phyloP scores from a whole-genome alignment of 805 yeast species.

The Ogataea allantospora region DNA sequence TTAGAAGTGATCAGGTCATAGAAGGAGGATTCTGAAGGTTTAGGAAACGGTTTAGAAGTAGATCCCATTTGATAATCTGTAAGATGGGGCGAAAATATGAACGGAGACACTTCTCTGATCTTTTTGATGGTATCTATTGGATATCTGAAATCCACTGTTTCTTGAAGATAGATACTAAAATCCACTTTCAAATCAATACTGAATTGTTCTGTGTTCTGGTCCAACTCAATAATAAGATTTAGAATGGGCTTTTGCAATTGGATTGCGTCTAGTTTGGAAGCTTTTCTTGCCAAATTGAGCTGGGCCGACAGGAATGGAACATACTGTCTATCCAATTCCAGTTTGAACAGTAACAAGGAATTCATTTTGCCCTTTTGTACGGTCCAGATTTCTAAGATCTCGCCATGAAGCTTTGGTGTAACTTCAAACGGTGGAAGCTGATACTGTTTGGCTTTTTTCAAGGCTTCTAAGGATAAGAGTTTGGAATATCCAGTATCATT shows the following conservation, averaged over 20 bases:
- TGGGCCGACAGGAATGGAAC: constrained; percentile 14
- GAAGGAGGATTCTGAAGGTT: constrained; percentile 37
- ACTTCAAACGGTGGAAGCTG: constrained; percentile 14
- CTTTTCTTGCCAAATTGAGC: constrained; percentile 10
- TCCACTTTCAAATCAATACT: constrained; percentile 2
- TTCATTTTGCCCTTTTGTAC: constrained; percentile 10
- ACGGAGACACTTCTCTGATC: constrained; percentile 18
- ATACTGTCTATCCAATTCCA: constrained; percentile 8
- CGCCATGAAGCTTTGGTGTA: constrained; percentile 4
- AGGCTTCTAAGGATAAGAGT: constrained; percentile 2
- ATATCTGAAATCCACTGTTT: constrained; percentile 17
- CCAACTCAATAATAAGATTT: neutral
- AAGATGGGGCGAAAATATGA: constrained; percentile 16
- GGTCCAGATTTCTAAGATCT: constrained; percentile 6
- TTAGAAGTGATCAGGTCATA: constrained; percentile 49
- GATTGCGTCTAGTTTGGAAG: constrained; percentile 6
- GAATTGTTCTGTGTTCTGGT: constrained; percentile 2
- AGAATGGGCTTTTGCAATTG: constrained; percentile 1
- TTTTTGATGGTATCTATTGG: constrained; percentile 21
- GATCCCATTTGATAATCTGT: constrained; percentile 26
- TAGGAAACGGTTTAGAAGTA: constrained; percentile 4
- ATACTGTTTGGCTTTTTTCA: neutral
- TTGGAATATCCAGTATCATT: neutral
- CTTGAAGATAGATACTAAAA: constrained; percentile 13
- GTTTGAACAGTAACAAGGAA: constrained; percentile 8